Conservation (phyloP, 129 eudicot genomes). For the Tagetes erecta region DNA sequence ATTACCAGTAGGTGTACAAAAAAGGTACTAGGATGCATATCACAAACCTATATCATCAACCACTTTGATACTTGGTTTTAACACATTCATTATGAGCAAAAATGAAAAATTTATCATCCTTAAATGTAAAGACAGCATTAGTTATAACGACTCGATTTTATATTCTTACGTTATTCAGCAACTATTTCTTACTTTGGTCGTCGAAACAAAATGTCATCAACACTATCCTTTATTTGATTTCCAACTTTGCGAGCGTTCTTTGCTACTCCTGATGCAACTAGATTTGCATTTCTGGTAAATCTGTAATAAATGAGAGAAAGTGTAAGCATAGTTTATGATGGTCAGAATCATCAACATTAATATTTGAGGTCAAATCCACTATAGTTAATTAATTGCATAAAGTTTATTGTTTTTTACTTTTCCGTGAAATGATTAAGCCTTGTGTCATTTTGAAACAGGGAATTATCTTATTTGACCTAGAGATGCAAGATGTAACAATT, state of each 20-base stretch:
- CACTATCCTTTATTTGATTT: slow-evolving; percentile 65
- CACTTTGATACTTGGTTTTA: slow-evolving; percentile 15
- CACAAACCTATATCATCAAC: slow-evolving; percentile 20
- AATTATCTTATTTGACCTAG: slow-evolving; percentile 16
- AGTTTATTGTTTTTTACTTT: neutral
- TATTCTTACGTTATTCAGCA: slow-evolving; percentile 10
- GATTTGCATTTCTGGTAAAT: slow-evolving; percentile 73
- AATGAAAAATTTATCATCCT: slow-evolving; percentile 28
- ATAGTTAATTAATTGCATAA: neutral
- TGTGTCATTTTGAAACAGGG: neutral
- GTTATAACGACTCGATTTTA: slow-evolving; percentile 12
- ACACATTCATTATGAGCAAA: slow-evolving; percentile 29
- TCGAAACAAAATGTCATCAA: slow-evolving; percentile 76
- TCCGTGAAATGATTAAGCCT: neutral
- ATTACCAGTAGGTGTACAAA: slow-evolving; percentile 27
- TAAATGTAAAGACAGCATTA: neutral
- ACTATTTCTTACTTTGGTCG: slow-evolving; percentile 64
- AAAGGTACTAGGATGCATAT: slow-evolving; percentile 28
- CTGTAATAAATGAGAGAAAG: slow-evolving; percentile 40
- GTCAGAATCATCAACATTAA: slow-evolving; percentile 5
- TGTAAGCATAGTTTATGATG: neutral
- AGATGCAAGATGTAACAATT: neutral
- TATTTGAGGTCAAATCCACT: neutral
- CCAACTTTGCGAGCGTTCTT: slow-evolving; percentile 76
- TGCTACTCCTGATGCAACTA: slow-evolving; percentile 90